Evolutionary conservation across 2,329 filamentous ascomycete species (phyloP), one percentile per base, ranked within the genome.

Genomic region (Fusarium udum): DNA sequence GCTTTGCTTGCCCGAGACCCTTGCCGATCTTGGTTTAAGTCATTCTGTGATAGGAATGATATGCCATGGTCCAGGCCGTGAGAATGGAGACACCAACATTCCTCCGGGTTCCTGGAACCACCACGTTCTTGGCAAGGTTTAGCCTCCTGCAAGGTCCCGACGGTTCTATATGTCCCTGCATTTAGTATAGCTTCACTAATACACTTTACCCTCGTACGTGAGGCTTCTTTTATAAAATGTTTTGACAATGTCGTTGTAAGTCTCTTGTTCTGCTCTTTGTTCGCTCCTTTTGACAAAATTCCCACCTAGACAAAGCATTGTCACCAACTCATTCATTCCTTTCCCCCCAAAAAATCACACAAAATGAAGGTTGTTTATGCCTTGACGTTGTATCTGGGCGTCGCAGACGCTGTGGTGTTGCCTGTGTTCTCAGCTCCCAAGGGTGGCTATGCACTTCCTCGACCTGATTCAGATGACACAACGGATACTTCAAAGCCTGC

Each of bases 361-460:
- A 68, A 40, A 24, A 69, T 69, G 67, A 69, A 69, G 37, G 52
- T 28, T 6, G n/a, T 36, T 22, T 70, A 59, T 22, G 45, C 37
- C 13, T 45, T 69, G 51, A 36, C 66, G 15, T 6, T 69, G 32
- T 69, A 42, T 6, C 28, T 69, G 12, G 52, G 67, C 10, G 14
- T 70, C 7, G 13, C 59, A 26, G 66, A 69, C 20, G 66, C 52
- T n/a, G 36, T 46, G 14, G 31, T 40, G 0, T 6, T 69, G 0
- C 67, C 66, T 1, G 40, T 34, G 1, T 39, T 51, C 10, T 18
- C 39, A 5, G 39, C 59, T 13, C 60, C 67, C 16, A 69, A 69
- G 31, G 22, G 46, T 18, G 65, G 60, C 9, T 69, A 58, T 14
- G 48, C 66, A 16, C 43, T 57, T 16, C 34, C 22, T 15, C 43